A percentile compares a stretch with the other conserved stretches of the same genome.
Conservation (phyloP, 176 grass and related monocot species). For the Oryza punctata region DNA sequence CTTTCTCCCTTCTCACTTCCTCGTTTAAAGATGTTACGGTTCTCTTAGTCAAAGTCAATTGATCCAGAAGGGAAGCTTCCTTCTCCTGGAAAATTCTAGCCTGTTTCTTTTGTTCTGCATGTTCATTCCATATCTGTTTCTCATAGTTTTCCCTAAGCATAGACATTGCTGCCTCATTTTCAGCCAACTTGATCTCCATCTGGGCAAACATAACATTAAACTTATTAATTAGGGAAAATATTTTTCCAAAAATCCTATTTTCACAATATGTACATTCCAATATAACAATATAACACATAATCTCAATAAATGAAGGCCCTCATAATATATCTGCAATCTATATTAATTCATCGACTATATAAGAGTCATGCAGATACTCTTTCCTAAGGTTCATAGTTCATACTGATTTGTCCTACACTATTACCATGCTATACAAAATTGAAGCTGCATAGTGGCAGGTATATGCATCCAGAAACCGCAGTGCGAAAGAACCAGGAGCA, state of each 20-base stretch:
- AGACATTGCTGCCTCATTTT: constrained; percentile 72
- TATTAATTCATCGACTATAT: constrained; percentile 12
- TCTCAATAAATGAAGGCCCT: constrained; percentile 1
- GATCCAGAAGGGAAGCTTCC: constrained; percentile 59
- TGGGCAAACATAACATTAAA: constrained; percentile 33
- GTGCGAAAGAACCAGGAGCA: not conserved
- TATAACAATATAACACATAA: constrained; percentile 10
- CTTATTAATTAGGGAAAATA: constrained; percentile 13
- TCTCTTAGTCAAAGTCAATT: constrained; percentile 59
- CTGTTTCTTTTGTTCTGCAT: constrained; percentile 66
- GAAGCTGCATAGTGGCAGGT: not conserved
- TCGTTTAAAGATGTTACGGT: constrained; percentile 57
- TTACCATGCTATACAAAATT: constrained; percentile 8
- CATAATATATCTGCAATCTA: not conserved
- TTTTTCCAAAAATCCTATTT: constrained; percentile 22
- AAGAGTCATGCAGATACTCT: not conserved
- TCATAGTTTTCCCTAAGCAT: constrained; percentile 80
- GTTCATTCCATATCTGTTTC: constrained; percentile 58
- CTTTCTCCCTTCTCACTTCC: constrained; percentile 66
- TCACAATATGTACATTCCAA: not conserved
- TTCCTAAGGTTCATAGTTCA: not conserved
- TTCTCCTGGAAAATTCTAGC: constrained; percentile 66
- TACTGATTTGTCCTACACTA: not conserved
- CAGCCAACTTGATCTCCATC: constrained; percentile 80
- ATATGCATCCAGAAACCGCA: constrained; percentile 8